Base-by-base conservation (phyloP, 2,329 filamentous ascomycete genomes). In the Sporothrix luriei region DNA sequence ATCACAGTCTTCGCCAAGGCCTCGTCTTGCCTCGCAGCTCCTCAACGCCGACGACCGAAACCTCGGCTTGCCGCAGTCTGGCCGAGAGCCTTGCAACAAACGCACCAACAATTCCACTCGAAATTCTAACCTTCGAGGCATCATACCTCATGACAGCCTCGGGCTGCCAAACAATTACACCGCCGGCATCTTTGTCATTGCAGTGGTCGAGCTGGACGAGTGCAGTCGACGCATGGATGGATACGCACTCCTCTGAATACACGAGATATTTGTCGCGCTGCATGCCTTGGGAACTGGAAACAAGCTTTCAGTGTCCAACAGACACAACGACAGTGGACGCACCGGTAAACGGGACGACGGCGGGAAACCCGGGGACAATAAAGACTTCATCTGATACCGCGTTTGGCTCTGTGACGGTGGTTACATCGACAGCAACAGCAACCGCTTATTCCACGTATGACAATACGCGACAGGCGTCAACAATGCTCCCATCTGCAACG, bases 191-290 rank as follows among this genome's bases (percentile, higher is more conserved):
- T 1, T 14, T 67, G n/a, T 26, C 51, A 13, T 40, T 38, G 3
- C 29, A 67, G 7, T 67, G 65, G 65, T 43, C 51, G 5, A 67
- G 65, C 38, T 67, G 38, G 29, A 46, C 33, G 9, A 67, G 38
- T 26, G 40, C 33, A 2, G 51, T 55, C 21, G n/a, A 21, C 7
- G 19, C 65, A 24, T 67, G 65, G 65, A 26, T 67, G 29, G 51
- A 43, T 2, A 16, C 29, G 4, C 65, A 67, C 38, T 55, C 49
- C n/a, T 24, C 24, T 1, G 65, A 43, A 14, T 67, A 67, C 49
- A 57, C 51, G 5, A 67, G 65, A 24, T 67, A 26, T 29, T 13
- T 67, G 9, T 65, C 61, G 7, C 61, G 46, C 10, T 65, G 61
- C n/a, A 24, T 51, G 21, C 21, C 64, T 9, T 59, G 55, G 55